Evolutionary conservation across 2,329 filamentous ascomycete genomes (phyloP), one percentile per base, ranked within the genome.

Genomic region (Exophiala lecanii-corni): DNA sequence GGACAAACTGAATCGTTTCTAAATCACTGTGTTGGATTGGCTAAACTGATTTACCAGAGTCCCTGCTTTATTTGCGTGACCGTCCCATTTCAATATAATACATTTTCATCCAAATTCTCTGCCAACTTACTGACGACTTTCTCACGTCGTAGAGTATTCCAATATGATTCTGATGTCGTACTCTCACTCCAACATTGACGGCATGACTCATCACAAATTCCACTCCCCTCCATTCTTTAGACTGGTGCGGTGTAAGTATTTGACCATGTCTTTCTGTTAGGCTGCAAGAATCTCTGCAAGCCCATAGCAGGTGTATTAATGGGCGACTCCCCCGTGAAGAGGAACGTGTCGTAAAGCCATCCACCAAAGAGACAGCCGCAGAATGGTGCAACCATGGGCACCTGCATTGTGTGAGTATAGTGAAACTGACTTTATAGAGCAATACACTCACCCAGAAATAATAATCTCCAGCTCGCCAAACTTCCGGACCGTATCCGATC

Each of bases 301-400:
- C 82, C 82, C 55, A 84, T 59, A 64, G 70, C 79, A 0, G 80
- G 80, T 0, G 73, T 79, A 62, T 87, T 86, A 52, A 87, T 70
- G 1, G 82, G 81, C 51, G 76, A 84, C 7, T 55, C 62, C 3
- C 83, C 83, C 0, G 79, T 84, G 59, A 80, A 87, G 26, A 88
- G 68, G 58, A 85, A 77, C 3, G 77, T 58, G 58, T 85, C 81
- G 57, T 86, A 85, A 17, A 84, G 53, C 58, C 80, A 78, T 2
- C 78, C 82, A 2, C 82, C 81, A 49, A 82, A 76, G 0, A 71
- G 61, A 53, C 72, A 76, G 4, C 83, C 84, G 9, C 75, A 60
- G 57, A 86, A 86, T 0, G 83, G 83, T 2, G 81, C 73, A 2
- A 87, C 76, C 69, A 87, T 83, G 0, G 84, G 84, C 13, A 87